Evolutionary conservation across 1,284 basidiomycete genomes (phyloP).

Genomic region (Omphalotus olearius): DNA sequence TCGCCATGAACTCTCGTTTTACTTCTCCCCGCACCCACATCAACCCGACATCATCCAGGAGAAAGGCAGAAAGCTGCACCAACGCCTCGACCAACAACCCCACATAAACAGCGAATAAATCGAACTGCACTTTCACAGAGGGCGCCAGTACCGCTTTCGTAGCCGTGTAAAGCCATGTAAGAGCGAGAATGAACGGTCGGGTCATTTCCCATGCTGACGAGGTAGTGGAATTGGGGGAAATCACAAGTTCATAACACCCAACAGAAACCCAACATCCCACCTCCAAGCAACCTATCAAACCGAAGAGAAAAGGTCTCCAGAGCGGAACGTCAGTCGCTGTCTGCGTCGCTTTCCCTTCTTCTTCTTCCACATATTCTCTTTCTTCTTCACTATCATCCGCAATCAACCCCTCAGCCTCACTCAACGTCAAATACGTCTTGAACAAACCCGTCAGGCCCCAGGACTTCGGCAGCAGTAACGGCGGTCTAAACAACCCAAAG

Average conservation of each 20-base stretch:
- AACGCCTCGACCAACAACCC: constrained; percentile 3
- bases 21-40: not conserved
- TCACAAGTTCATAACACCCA: constrained; percentile 38
- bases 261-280: constrained; percentile 46
- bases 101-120: constrained; percentile 22
- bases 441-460: constrained; percentile 24
- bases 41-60: constrained; percentile 10
- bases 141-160: constrained; percentile 20
- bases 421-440: constrained; percentile 44
- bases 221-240: constrained; percentile 20
- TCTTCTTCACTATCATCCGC: constrained; percentile 20
- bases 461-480: too few species aligned
- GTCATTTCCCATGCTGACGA: constrained; percentile 26
- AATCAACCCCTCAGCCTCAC: constrained; percentile 51
- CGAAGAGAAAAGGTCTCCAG: constrained; percentile 54
- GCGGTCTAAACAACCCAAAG: too few species aligned
- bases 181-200: too few species aligned
- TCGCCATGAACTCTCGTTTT: constrained; percentile 17
- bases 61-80: constrained; percentile 7
- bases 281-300: constrained; percentile 44
- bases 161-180: too few species aligned
- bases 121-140: too few species aligned
- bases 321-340: constrained; percentile 31
- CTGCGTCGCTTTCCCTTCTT: constrained; percentile 18
- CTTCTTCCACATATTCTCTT: constrained; percentile 15